These are phyloP conservation scores for Maudiozyma saulgeensis DNA, from an alignment of 805 yeast species.

Conservation along the genomic window DNA sequence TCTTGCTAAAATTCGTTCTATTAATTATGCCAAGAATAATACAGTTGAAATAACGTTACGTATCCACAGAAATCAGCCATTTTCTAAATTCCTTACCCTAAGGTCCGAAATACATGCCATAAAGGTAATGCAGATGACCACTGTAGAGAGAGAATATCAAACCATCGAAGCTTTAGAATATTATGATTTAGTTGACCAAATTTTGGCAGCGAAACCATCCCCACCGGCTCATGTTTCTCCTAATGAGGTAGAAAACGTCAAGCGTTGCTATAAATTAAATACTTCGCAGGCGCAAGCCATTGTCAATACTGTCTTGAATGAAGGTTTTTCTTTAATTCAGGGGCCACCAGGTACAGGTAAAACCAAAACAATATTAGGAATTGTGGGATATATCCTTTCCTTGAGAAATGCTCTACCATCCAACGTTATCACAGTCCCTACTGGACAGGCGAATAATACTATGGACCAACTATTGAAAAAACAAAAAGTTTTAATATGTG, in stretches of 20 bases:
- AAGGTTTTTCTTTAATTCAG: constrained; percentile 85
- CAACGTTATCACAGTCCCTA: constrained; percentile 28
- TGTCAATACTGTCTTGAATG: constrained; percentile 51
- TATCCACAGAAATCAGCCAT: constrained; percentile 39
- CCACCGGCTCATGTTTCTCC: constrained; percentile 18
- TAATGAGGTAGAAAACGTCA: constrained; percentile 35
- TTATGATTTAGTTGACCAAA: constrained; percentile 64
- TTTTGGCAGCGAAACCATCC: constrained; percentile 56
- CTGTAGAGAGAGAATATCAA: constrained; percentile 86
- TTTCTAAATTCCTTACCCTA: constrained; percentile 48
- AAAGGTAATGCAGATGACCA: constrained; percentile 76
- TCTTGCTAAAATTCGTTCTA: constrained; percentile 69
- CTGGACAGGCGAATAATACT: constrained; percentile 11
- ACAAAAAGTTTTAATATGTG: constrained; percentile 76
- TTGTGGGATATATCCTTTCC: constrained; percentile 68
- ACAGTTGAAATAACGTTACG: constrained; percentile 67
- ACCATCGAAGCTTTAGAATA: constrained; percentile 74
- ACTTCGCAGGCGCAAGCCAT: constrained; percentile 89
- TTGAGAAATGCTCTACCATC: constrained; percentile 19
- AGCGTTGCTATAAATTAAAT: constrained; percentile 52
- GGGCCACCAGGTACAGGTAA: constrained; percentile 99
- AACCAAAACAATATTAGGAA: constrained; percentile 90
- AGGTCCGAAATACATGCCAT: constrained; percentile 56
- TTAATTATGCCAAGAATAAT: constrained; percentile 57
- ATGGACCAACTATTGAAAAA: constrained; percentile 23